These are phyloP conservation scores for Colletotrichum godetiae DNA, from an alignment of 2,329 filamentous ascomycete genomes.

Conservation along the genomic window DNA sequence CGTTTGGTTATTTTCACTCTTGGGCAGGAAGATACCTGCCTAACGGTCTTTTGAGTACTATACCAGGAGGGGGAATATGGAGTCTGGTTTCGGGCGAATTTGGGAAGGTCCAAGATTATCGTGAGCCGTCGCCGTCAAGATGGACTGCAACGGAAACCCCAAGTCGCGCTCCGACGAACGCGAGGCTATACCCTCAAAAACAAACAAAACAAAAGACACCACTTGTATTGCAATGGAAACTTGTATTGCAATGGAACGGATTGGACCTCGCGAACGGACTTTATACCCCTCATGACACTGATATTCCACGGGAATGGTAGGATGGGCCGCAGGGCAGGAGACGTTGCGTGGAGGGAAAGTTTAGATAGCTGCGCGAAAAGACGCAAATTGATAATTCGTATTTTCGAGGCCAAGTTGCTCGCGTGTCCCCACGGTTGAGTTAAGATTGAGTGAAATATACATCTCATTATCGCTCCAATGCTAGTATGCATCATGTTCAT, in stretches of 20 bases:
- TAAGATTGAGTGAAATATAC: not conserved
- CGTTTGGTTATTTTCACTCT: not conserved
- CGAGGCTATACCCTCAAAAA: not conserved
- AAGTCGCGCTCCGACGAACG: not conserved
- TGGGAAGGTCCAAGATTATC: not conserved
- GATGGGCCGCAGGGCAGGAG: not conserved
- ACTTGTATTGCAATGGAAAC: not conserved
- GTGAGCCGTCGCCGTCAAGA: not conserved
- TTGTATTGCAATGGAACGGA: conserved; percentile 3
- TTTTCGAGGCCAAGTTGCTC: not conserved
- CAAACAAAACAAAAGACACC: conserved; percentile 14
- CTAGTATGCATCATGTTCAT: not conserved
- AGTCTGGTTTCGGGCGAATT: conserved; percentile 22
- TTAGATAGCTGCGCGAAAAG: conserved; percentile 2
- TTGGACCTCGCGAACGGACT: conserved; percentile 3
- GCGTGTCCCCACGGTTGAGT: not conserved
- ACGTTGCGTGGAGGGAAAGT: not conserved
- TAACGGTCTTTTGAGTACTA: conserved; percentile 30
- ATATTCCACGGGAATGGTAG: not conserved
- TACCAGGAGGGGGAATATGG: conserved; percentile 25
- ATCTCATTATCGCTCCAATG: too few species aligned
- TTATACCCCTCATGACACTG: conserved; percentile 8
- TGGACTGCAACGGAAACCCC: not conserved
- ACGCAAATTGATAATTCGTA: conserved; percentile 17
- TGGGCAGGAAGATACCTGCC: conserved; percentile 14